These are phyloP conservation scores for Astrothelium subdiscretum DNA, from an alignment of 495 filamentous ascomycete species.

Conservation along the genomic window DNA sequence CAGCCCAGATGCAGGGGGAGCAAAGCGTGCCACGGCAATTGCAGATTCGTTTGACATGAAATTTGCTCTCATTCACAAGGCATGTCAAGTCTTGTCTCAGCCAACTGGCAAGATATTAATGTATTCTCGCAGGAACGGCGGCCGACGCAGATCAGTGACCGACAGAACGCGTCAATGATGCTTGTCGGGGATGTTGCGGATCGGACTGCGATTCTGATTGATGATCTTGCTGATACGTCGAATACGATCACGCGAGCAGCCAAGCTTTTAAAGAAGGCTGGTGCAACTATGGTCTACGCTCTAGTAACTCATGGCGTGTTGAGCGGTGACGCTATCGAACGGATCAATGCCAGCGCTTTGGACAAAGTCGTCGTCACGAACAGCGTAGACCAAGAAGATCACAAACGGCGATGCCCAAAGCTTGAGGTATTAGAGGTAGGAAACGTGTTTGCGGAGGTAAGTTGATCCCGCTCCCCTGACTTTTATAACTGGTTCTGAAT, in stretches of 20 bases:
- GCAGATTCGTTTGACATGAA: conserved; percentile 85
- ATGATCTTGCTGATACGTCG: conserved; percentile 89
- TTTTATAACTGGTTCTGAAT: not conserved
- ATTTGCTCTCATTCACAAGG: conserved; percentile 97
- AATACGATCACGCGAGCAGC: conserved; percentile 95
- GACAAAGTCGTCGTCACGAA: conserved; percentile 93
- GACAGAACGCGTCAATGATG: conserved; percentile 98
- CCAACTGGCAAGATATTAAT: conserved; percentile 15
- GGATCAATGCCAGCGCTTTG: conserved; percentile 80
- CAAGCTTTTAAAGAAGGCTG: conserved; percentile 91
- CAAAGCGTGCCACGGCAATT: conserved; percentile 93
- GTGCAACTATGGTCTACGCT: conserved; percentile 77
- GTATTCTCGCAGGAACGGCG: conserved; percentile 67
- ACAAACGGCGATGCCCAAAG: conserved; percentile 64
- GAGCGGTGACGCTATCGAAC: conserved; percentile 84
- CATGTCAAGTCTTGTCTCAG: conserved; percentile 32
- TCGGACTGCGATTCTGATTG: conserved; percentile 77
- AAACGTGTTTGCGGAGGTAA: conserved; percentile 82
- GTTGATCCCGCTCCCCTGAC: conserved; percentile 3
- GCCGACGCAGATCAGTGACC: conserved; percentile 83
- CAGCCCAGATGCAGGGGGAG: conserved; percentile 91
- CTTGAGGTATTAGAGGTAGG: conserved; percentile 88
- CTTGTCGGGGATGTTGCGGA: conserved; percentile 79
- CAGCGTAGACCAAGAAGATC: conserved; percentile 78
- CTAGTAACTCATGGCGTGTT: conserved; percentile 89